These are phyloP conservation scores for Exutisphaerella laricina DNA, from an alignment of 2,329 filamentous ascomycete genomes.

Conservation along the genomic window DNA sequence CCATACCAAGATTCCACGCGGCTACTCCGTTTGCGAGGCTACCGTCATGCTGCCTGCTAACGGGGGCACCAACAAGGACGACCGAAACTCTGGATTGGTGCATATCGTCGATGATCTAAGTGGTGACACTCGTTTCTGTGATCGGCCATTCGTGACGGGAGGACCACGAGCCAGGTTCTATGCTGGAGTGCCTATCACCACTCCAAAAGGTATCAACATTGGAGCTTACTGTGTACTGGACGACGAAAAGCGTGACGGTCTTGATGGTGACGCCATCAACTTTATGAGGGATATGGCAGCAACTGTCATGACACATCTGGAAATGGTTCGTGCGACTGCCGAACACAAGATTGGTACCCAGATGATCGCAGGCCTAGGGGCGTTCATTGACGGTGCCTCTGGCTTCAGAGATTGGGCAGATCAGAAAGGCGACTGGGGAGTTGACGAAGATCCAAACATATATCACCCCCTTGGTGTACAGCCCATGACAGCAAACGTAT, in stretches of 20 bases:
- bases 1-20: slow-evolving; percentile 27
- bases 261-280: slow-evolving; percentile 45
- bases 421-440: slow-evolving; percentile 16
- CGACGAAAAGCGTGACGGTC: slow-evolving; percentile 47
- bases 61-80: slow-evolving; percentile 19
- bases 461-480: slow-evolving; percentile 16
- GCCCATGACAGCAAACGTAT: slow-evolving; percentile 13
- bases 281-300: slow-evolving; percentile 54
- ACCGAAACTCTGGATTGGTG: slow-evolving; percentile 12
- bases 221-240: slow-evolving; percentile 58
- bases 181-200: slow-evolving; percentile 44
- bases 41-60: slow-evolving; percentile 24
- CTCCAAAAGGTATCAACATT: slow-evolving; percentile 50
- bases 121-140: slow-evolving; percentile 26
- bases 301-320: slow-evolving; percentile 58
- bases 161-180: slow-evolving; percentile 43
- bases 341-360: slow-evolving; percentile 48
- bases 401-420: slow-evolving; percentile 20
- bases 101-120: slow-evolving; percentile 30
- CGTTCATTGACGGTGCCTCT: slow-evolving; percentile 22
- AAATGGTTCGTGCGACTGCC: slow-evolving; percentile 31
- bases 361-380: slow-evolving; percentile 48
- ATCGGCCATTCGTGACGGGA: slow-evolving; percentile 26
- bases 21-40: slow-evolving; percentile 30
- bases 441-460: slow-evolving; percentile 15